Evolutionary conservation across 139 green algal species (phyloP), one percentile per base, ranked within the genome.

Genomic region (Nannochloris sp.): DNA sequence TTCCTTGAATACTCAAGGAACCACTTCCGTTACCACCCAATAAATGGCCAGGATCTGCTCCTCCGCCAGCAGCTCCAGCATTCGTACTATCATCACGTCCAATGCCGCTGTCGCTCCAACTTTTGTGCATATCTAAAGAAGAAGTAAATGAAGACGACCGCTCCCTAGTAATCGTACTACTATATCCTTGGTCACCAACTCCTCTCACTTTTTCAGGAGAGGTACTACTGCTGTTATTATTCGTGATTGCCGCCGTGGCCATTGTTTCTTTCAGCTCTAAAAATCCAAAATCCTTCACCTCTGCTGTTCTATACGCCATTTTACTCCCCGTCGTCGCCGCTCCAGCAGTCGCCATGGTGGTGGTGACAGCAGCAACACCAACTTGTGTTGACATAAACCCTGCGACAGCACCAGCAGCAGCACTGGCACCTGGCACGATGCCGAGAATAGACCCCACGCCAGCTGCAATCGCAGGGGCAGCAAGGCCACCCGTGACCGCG

Each of bases 261-360:
- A 60, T 34, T 56, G 35, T 60, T 58, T 70, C 66, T 15, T 54
- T 34, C 10, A 87, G 53, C 36, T 62, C 31, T 39, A 55, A 42
- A 64, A 95, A 95, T 0, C 84, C 86, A 70, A 93, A 91, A 65
- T 95, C 87, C 31, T 72, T 78, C 1, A 95, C 67, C 14, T 85
- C 78, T 1, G 74, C 84, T 33, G 72, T 71, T n/a, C 70, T 64
- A 34, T 57, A 72, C 3, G 75, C 75, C 73, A 81, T 84, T n/a
- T 60, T 55, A 13, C 45, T 54, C 3, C 68, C 75, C 2, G 72
- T 72, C 14, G 60, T 38, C 6, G 58, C 51, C 4, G 66, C 72
- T 1, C 79, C 78, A 12, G 56, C 65, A 13, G 72, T 75, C 0
- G 72, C 80, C 29, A 89, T 74, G 15, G 75, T 69, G 30, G 60